phyloP scores from a whole-genome alignment of 139 green algal species.

The Haematococcus sp. region DNA sequence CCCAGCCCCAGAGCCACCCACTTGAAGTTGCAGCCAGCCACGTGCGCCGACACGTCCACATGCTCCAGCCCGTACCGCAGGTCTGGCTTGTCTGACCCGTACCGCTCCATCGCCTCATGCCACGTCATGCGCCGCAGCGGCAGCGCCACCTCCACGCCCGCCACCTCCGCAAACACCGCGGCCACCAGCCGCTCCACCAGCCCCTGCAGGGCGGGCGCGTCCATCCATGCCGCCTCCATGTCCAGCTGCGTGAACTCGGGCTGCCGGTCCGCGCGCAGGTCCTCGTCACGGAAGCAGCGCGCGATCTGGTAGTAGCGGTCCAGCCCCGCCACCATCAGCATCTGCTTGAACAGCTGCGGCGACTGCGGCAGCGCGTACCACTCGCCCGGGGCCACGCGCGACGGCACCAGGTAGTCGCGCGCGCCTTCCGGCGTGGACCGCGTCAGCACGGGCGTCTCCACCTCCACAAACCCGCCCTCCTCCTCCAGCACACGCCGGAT shows the following conservation, averaged over 20 bases:
- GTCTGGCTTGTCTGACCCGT: slow-evolving; percentile 84
- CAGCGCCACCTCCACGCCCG: slow-evolving; percentile 1
- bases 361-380: slow-evolving; percentile 96
- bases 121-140: slow-evolving; percentile 17
- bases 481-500: slow-evolving; percentile 85
- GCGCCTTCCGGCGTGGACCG: slow-evolving; percentile 94
- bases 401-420: slow-evolving; percentile 94
- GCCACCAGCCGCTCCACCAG: slow-evolving; percentile 84
- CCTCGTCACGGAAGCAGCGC: slow-evolving; percentile 96
- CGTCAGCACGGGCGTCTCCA: slow-evolving; percentile 97
- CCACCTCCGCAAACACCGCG: slow-evolving; percentile 62
- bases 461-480: slow-evolving; percentile 71
- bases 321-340: slow-evolving; percentile 96
- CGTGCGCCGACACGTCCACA: slow-evolving; percentile 57
- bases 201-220: slow-evolving; percentile 77
- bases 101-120: slow-evolving; percentile 80
- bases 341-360: slow-evolving; percentile 99
- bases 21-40: slow-evolving; percentile 74
- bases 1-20: no score
- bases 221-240: slow-evolving; percentile 93
- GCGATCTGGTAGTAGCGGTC: slow-evolving; percentile 96
- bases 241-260: slow-evolving; percentile 99
- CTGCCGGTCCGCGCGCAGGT: slow-evolving; percentile 91
- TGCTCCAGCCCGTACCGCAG: slow-evolving; percentile 84
- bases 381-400: slow-evolving; percentile 60